Evolutionary conservation across 2,329 filamentous ascomycete genomes (phyloP), one percentile per base, ranked within the genome.

Genomic region (Trichoderma asperellum): DNA sequence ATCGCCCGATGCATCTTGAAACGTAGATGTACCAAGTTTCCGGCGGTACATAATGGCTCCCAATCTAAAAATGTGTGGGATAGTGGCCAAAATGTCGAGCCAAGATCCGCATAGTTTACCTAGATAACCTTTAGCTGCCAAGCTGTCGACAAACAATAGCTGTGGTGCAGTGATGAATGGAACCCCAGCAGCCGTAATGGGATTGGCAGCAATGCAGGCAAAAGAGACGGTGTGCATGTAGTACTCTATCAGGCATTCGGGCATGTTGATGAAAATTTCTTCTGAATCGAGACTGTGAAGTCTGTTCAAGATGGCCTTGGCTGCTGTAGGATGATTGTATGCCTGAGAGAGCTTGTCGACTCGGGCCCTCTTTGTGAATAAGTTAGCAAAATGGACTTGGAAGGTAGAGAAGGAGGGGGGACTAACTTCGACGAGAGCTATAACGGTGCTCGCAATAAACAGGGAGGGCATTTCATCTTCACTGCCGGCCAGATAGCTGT

Each of bases 201-300:
- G 73, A 57, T 81, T 70, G 37, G 83, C 80, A 0, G 83, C 83
- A 56, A 85, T 82, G 79, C 84, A 83, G 72, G 82, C 84, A 7
- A 81, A 79, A 4, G 81, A 79, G 4, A 81, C 79, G 57, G 82
- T 83, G 73, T 85, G 83, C 70, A 82, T 79, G 70, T 83, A 84
- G 49, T 84, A 84, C 73, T 85, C 83, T 57, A 84, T 78, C 2
- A 85, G 78, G 61, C 84, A 84, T 34, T 83, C 79, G 34, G 80
- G 78, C 2, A 85, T 71, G 11, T 82, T 78, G 14, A 78, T 76
- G 2, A 77, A 77, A 4, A 80, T 71, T 4, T 79, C 75, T 0
- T 74, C 71, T 52, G 79, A 75, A 4, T 75, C 76, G 4, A 79
- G 73, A 0, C 74, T 75, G 4, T 83, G 75, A 2, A 84, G 71